These are phyloP conservation scores for Macrocystidia cucumis DNA, from an alignment of 1,284 basidiomycete genomes.

Conservation along the genomic window DNA sequence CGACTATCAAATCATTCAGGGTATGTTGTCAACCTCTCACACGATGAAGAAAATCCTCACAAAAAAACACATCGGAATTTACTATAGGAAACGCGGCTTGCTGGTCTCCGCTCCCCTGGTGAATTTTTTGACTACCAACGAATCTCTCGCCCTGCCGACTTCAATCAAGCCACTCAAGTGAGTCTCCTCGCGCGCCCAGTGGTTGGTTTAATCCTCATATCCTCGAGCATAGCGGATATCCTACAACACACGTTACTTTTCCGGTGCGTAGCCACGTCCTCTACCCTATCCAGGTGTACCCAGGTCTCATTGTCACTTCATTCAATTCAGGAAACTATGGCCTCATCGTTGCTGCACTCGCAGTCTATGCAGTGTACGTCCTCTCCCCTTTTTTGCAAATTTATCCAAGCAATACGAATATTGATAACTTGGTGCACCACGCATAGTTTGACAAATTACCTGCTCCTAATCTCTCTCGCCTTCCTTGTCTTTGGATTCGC, in stretches of 20 bases:
- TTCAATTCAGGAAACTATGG: slow-evolving; percentile 71
- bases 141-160: slow-evolving; percentile 72
- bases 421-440: slow-evolving; percentile 17
- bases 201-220: not conserved
- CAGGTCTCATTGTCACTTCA: not conserved
- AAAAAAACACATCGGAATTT: too few species aligned
- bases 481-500: slow-evolving; percentile 93
- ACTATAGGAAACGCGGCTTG: slow-evolving; percentile 75
- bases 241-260: slow-evolving; percentile 93
- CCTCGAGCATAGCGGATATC: slow-evolving; percentile 67
- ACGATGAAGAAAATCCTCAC: too few species aligned
- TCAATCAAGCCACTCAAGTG: slow-evolving; percentile 65
- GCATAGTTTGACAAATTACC: slow-evolving; percentile 63
- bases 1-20: slow-evolving; percentile 67
- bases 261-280: slow-evolving; percentile 35
- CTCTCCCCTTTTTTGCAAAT: not conserved
- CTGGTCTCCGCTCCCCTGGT: slow-evolving; percentile 68
- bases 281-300: not conserved
- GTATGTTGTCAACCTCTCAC: too few species aligned
- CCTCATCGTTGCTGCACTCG: slow-evolving; percentile 74
- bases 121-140: slow-evolving; percentile 92
- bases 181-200: slow-evolving; percentile 19
- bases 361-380: slow-evolving; percentile 85
- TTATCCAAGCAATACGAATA: slow-evolving; percentile 1
- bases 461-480: slow-evolving; percentile 76